Conservation (phyloP, 148 eudicot species). For the Cornus suecica region DNA sequence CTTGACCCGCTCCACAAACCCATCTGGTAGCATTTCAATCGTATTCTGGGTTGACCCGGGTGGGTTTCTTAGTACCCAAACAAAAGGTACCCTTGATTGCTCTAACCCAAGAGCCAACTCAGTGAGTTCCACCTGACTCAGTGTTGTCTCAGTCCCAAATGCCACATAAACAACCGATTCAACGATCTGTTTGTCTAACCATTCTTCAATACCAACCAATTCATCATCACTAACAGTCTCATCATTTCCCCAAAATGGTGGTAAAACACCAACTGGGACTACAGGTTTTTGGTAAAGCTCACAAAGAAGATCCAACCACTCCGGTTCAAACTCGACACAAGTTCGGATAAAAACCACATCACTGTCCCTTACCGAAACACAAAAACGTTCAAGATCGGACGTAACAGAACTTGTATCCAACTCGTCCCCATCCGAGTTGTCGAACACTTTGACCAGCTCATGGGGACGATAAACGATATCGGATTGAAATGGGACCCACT, state of each 20-base stretch:
- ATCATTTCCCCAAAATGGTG: conserved; percentile 22
- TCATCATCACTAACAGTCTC: conserved; percentile 7
- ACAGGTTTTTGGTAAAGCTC: conserved; percentile 50
- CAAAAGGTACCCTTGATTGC: conserved; percentile 45
- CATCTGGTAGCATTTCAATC: conserved; percentile 43
- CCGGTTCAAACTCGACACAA: conserved; percentile 47
- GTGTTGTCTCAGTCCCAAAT: conserved; percentile 57
- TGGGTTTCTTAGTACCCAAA: conserved; percentile 46
- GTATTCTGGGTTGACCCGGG: conserved; percentile 22
- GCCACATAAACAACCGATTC: conserved; percentile 62
- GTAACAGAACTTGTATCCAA: conserved; percentile 33
- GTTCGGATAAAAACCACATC: conserved; percentile 55
- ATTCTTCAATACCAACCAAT: conserved; percentile 33
- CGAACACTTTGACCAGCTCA: conserved; percentile 43
- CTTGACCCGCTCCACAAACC: conserved; percentile 34
- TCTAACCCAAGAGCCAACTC: conserved; percentile 65
- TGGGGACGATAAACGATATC: conserved; percentile 37
- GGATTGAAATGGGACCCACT: conserved; percentile 47
- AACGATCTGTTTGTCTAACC: conserved; percentile 40
- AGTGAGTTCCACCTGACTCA: conserved; percentile 36
- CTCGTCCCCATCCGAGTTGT: conserved; percentile 29
- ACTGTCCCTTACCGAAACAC: conserved; percentile 35
- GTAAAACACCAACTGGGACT: conserved; percentile 47
- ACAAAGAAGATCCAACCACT: conserved; percentile 46
- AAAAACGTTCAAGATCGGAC: conserved; percentile 46